A percentile compares a stretch with the other conserved stretches of the same genome.
phyloP scores from a whole-genome alignment of 768 basidiomycete genomes.

The Collybia nuda region DNA sequence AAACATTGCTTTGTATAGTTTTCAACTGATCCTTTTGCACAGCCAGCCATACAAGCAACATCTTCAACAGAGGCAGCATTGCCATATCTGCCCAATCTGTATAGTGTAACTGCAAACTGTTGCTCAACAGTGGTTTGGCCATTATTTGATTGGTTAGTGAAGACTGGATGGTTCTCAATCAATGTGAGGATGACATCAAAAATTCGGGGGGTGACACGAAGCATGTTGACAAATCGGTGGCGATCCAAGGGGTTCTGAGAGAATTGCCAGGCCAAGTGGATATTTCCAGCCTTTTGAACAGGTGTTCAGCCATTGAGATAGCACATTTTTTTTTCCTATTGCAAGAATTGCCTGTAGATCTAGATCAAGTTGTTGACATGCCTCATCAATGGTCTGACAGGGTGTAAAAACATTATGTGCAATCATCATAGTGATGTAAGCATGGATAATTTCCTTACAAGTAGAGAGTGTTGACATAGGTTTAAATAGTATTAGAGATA shows the following conservation, averaged over 20 bases:
- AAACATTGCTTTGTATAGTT: conserved; percentile 7
- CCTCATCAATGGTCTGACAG: not conserved
- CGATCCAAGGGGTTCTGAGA: conserved; percentile 11
- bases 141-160: conserved; percentile 17
- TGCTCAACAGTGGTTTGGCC: conserved; percentile 17
- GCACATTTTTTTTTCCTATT: not conserved
- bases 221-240: conserved; percentile 12
- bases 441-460: not conserved
- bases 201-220: conserved; percentile 7
- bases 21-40: conserved; percentile 15
- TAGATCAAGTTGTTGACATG: not conserved
- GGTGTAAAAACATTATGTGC: not conserved
- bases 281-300: not conserved
- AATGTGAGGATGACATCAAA: conserved; percentile 5
- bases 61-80: conserved; percentile 20
- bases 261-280: too few relatives aligned
- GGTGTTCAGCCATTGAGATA: not conserved
- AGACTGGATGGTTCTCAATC: conserved; percentile 7
- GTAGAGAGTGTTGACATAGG: not conserved
- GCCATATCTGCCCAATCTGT: conserved; percentile 19
- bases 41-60: conserved; percentile 17
- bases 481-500: too few relatives aligned
- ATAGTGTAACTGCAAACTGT: conserved; percentile 24
- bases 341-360: not conserved
- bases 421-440: not conserved